Evolutionary conservation across 2,329 filamentous ascomycete genomes (phyloP).

Genomic region (Ophiostoma pallidulum): DNA sequence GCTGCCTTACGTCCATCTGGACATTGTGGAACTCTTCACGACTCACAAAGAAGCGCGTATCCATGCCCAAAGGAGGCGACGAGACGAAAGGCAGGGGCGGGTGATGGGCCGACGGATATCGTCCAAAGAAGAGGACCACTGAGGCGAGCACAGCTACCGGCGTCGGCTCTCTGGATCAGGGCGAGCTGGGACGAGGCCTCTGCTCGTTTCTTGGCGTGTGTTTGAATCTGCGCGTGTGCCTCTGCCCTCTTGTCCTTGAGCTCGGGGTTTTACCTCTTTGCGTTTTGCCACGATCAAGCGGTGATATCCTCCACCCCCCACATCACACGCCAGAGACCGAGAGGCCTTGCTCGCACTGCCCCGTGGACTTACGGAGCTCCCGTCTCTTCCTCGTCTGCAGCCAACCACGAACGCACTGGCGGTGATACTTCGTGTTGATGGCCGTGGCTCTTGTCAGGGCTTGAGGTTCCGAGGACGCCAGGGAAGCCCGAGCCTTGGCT

Average conservation of each 20-base stretch:
- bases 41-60: conserved; percentile 49
- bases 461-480: too few relatives aligned
- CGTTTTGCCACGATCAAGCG: neutral
- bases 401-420: neutral
- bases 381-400: neutral
- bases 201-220: too few relatives aligned
- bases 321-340: conserved; percentile 33
- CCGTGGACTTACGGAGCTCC: neutral
- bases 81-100: neutral
- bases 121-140: neutral
- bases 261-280: neutral
- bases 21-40: conserved; percentile 59
- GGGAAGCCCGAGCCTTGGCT: too few relatives aligned
- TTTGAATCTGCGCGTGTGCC: too few relatives aligned
- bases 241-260: neutral
- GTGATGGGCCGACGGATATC: too few relatives aligned
- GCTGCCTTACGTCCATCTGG: conserved; percentile 61
- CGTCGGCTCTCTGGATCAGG: neutral
- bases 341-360: conserved; percentile 21
- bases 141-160: neutral
- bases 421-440: neutral
- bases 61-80: conserved; percentile 41
- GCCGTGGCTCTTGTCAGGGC: neutral
- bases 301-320: conserved; percentile 34
- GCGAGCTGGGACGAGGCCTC: too few relatives aligned